Conservation (phyloP, 805 yeast species). For the Nakazawaea sp. region DNA sequence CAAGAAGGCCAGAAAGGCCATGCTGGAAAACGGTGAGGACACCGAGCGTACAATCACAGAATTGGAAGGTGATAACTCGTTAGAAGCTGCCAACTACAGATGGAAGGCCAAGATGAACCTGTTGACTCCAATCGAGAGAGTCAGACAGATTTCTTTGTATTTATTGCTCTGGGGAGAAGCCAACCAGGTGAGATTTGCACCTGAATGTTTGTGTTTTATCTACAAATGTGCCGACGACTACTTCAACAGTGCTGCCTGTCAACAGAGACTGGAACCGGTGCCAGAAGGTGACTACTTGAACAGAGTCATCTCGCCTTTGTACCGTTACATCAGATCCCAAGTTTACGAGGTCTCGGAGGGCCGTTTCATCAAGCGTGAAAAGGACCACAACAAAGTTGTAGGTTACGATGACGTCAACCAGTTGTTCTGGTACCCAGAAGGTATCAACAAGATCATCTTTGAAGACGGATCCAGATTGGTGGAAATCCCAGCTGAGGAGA, state of each 20-base stretch:
- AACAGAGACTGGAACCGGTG: constrained; percentile 75
- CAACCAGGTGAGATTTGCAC: constrained; percentile 88
- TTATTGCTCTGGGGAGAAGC: constrained; percentile 86
- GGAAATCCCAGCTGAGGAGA: constrained; percentile 84
- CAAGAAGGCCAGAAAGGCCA: constrained; percentile 67
- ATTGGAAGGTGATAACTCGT: constrained; percentile 77
- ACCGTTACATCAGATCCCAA: constrained; percentile 71
- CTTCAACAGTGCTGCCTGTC: constrained; percentile 82
- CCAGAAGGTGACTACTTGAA: constrained; percentile 90
- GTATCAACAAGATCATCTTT: constrained; percentile 85
- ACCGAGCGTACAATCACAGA: constrained; percentile 53
- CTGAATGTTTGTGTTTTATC: constrained; percentile 86
- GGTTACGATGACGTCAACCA: constrained; percentile 99
- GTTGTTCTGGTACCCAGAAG: constrained; percentile 99
- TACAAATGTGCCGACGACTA: constrained; percentile 94
- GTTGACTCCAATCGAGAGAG: constrained; percentile 69
- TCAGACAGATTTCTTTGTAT: constrained; percentile 71
- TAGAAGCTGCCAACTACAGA: constrained; percentile 76
- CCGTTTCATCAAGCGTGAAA: constrained; percentile 78
- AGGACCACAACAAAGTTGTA: constrained; percentile 70
- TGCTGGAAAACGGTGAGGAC: constrained; percentile 57
- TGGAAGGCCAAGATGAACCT: constrained; percentile 80
- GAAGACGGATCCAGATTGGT: constrained; percentile 91
- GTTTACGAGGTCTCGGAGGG: constrained; percentile 79
- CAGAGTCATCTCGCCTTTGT: constrained; percentile 88